Conservation (phyloP, 2,329 filamentous ascomycete species). For the Ceratocystis ficicola region DNA sequence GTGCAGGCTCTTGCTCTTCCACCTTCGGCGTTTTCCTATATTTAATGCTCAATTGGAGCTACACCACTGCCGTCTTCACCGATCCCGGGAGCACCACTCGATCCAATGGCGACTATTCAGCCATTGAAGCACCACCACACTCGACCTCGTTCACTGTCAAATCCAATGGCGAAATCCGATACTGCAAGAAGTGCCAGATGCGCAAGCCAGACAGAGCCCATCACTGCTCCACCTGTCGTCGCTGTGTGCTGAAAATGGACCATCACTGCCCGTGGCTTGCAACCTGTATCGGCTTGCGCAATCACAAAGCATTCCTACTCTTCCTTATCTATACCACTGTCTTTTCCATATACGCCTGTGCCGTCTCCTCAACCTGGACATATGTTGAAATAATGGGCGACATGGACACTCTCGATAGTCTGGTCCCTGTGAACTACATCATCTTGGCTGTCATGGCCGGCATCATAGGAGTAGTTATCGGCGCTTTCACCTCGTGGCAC, state of each 20-base stretch:
- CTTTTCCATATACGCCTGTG: slow-evolving; percentile 73
- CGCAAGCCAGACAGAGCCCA: slow-evolving; percentile 92
- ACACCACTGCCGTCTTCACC: slow-evolving; percentile 88
- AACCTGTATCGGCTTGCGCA: slow-evolving; percentile 83
- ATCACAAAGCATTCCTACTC: slow-evolving; percentile 90
- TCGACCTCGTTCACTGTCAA: slow-evolving; percentile 82
- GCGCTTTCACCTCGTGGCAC: slow-evolving; percentile 87
- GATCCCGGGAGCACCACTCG: slow-evolving; percentile 63
- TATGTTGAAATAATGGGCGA: slow-evolving; percentile 69
- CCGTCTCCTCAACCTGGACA: slow-evolving; percentile 67
- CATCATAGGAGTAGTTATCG: slow-evolving; percentile 81
- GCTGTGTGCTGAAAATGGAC: slow-evolving; percentile 98
- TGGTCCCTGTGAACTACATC: slow-evolving; percentile 84
- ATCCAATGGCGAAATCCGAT: slow-evolving; percentile 72
- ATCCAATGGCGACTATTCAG: slow-evolving; percentile 55
- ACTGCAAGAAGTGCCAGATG: slow-evolving; percentile 94
- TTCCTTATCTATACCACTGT: slow-evolving; percentile 82
- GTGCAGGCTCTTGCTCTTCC: slow-evolving; percentile 43
- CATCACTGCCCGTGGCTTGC: slow-evolving; percentile 98
- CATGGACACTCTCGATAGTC: slow-evolving; percentile 56
- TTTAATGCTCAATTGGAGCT: slow-evolving; percentile 70
- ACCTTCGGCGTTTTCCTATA: slow-evolving; percentile 60
- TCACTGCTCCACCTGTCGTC: slow-evolving; percentile 88
- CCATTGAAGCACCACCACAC: slow-evolving; percentile 39
- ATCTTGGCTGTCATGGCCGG: slow-evolving; percentile 75